A percentile compares a stretch with the other conserved stretches of the same genome.
Conservation (phyloP, 176 grass and related monocot genomes). For the Olyra latifolia region DNA sequence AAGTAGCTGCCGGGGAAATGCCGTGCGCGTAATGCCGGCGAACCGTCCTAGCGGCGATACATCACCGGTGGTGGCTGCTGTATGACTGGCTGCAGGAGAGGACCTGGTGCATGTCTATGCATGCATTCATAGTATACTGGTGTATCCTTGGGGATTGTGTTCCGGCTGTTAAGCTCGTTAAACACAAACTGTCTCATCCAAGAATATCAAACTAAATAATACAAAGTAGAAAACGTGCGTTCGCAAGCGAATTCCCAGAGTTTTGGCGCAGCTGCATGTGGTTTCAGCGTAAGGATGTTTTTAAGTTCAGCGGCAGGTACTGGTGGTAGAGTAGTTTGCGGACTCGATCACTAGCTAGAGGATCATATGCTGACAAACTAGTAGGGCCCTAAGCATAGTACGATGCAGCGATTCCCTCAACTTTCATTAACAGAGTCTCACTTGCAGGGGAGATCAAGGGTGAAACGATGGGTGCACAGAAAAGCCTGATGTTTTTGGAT, state of each 20-base stretch:
- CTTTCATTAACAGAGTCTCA: background rate
- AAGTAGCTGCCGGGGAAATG: slow-evolving; percentile 15
- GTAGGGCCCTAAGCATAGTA: too few species aligned
- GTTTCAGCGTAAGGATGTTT: background rate
- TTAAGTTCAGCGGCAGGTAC: too few species aligned
- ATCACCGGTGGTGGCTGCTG: background rate
- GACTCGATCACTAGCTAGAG: background rate
- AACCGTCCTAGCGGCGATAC: background rate
- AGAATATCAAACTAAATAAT: background rate
- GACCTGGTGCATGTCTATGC: slow-evolving; percentile 13
- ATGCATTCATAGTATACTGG: background rate
- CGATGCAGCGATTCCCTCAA: too few species aligned
- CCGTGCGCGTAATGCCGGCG: background rate
- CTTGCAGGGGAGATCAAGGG: background rate
- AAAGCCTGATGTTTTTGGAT: background rate
- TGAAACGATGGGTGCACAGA: background rate
- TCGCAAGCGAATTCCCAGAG: background rate
- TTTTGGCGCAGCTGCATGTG: too few species aligned
- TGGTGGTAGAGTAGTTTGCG: too few species aligned
- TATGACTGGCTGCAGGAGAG: background rate
- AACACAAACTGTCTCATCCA: background rate
- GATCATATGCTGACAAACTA: background rate
- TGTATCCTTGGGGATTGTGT: background rate
- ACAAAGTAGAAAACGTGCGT: background rate
- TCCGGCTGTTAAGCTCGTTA: background rate